Base-by-base conservation (phyloP, 306 rosid genomes). In the Cicer pinnatifidum region DNA sequence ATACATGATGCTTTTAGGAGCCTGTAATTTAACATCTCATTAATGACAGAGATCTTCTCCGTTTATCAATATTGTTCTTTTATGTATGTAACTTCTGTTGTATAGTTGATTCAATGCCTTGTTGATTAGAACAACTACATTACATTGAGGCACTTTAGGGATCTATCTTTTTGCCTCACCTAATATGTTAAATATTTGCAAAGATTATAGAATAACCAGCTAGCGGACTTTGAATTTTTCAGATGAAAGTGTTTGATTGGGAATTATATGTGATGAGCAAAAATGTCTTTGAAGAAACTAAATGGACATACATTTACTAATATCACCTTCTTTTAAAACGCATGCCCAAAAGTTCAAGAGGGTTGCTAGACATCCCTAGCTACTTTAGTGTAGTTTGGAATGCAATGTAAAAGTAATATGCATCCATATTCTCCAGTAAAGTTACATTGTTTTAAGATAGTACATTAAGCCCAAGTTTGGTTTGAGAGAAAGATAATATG, bases 21-120 rank as follows among this genome's bases (percentile, higher is more conserved):
- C 35, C 28, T 71, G 60, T 69, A 51, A 40, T 52, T 78, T 47
- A 17, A 63, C 40, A 48, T 78, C 56, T 58, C 48, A 23, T 6
- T 48, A 61, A 20, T 28, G 71, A 44, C 58, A 28, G 7, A 69
- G 40, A 10, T 58, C 37, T 54, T 47, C 48, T 45, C 44, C 52
- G 46, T 68, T 66, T 77, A 40, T 47, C 37, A 16, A 6, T 69
- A 17, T 38, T 57, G 37, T 40, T 69, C 70, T 37, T 28, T 28
- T 28, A 28, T 69, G 12, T 58, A 47, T 45, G 48, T 41, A 59
- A 20, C 62, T 56, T 20, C 8, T 20, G 38, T 56, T 19, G 37
- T 56, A 17, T 12, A 56, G n/a, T 56, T 1, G 8, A 20, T 20
- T 37, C 6, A 56, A 56, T 56, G 62, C 62, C 20, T 56, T 19